Evolutionary conservation across 2,329 filamentous ascomycete species (phyloP), one percentile per base, ranked within the genome.

Genomic region (Monilinia vaccinii-corymbosi): DNA sequence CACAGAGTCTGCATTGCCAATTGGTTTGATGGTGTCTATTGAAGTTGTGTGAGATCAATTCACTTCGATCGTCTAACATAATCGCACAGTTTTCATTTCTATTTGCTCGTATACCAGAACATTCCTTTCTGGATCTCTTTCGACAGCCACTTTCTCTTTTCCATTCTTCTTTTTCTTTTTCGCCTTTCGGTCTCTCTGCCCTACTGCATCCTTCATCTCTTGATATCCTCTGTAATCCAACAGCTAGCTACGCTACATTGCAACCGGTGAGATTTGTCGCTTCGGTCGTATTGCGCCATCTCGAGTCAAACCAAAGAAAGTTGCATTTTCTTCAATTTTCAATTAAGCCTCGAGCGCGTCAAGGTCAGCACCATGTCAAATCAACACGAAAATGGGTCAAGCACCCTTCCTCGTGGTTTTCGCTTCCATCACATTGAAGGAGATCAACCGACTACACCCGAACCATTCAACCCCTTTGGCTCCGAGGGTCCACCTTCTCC

Each of bases 321-420:
- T n/a, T n/a, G n/a, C n/a, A n/a, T n/a, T n/a, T 34, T 50, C 44
- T 36, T 18, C 36, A 10, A 42, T 31, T 21, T 9, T 42, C 63
- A 14, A 59, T 45, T 48, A 60, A 63, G 66, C 65, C 64, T 62
- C 59, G 62, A 53, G 47, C 62, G 60, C 64, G 62, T 57, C 34
- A 60, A n/a, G 21, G n/a, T 48, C 60, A 56, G 61, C 57, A 67
- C 58, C 21, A 69, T 66, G 67, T 65, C 63, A 58, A 57, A 61
- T 55, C 65, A 69, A 59, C 64, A 66, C 31, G 63, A 67, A 61
- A 69, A 68, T 56, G 67, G 66, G 38, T 69, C 70, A 16, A 61
- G 62, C 3, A 71, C 68, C 42, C 66, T 72, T 23, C 70, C 70
- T 40, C 63, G 70, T 40, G 69, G 63, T 50, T 72, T 72, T 49